A percentile compares a stretch with the other conserved stretches of the same genome.
Conservation (phyloP, 1,284 basidiomycete species). For the Hemileia vastatrix region DNA sequence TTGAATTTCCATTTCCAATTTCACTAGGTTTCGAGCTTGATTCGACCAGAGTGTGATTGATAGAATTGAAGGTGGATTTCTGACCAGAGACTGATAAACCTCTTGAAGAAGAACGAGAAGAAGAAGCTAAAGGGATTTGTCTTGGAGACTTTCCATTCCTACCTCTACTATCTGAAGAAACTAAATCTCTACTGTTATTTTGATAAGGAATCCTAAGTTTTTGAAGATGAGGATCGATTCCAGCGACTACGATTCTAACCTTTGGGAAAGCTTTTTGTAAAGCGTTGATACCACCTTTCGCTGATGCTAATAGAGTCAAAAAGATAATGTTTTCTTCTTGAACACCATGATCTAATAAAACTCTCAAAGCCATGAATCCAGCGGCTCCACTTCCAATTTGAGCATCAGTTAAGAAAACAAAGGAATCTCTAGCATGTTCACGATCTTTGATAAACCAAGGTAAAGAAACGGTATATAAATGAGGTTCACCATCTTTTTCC, state of each 20-base stretch:
- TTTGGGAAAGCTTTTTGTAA: constrained; percentile 38
- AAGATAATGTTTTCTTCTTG: constrained; percentile 71
- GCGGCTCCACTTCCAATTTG: no score
- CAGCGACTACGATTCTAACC: constrained; percentile 36
- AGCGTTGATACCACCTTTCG: constrained; percentile 37
- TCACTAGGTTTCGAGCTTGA: constrained; percentile 14
- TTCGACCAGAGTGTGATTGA: constrained; percentile 17
- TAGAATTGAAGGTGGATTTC: not conserved
- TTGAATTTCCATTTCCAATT: not conserved
- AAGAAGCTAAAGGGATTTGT: no score
- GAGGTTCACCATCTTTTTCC: constrained; percentile 69
- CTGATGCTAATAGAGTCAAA: constrained; percentile 34
- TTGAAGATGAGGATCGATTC: constrained; percentile 37
- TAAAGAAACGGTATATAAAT: constrained; percentile 71
- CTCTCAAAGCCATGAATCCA: constrained; percentile 76
- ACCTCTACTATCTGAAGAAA: no score
- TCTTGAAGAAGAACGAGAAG: no score
- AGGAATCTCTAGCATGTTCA: constrained; percentile 55
- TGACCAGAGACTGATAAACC: no score
- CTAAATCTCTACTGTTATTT: no score
- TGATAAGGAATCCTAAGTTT: constrained; percentile 23
- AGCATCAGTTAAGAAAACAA: constrained; percentile 37
- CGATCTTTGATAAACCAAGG: constrained; percentile 61
- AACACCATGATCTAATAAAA: constrained; percentile 90
- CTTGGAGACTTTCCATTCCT: no score